Conservation (phyloP, 1,284 basidiomycete species). For the Heterobasidion parviporum region DNA sequence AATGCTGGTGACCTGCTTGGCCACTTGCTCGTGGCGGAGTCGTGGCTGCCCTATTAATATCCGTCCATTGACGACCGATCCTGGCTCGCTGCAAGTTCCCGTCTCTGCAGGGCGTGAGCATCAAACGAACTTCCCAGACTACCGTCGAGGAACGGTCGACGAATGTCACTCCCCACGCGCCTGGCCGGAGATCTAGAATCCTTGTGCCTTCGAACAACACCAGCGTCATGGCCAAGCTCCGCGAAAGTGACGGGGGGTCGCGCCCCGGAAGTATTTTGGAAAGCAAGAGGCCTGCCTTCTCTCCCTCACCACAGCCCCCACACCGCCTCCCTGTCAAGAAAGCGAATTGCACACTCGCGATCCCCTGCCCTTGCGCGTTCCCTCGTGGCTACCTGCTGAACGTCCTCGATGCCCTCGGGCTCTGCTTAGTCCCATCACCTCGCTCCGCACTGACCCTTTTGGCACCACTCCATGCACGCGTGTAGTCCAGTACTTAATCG, state of each 20-base stretch:
- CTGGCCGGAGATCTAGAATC: background rate
- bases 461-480: slow-evolving; percentile 1
- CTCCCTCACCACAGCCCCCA: background rate
- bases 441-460: background rate
- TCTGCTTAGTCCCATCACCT: background rate
- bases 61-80: background rate
- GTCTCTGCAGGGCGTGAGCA: background rate
- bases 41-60: background rate
- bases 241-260: background rate
- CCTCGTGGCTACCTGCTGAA: background rate
- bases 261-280: background rate
- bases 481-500: slow-evolving; percentile 9
- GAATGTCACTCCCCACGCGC: background rate
- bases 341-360: background rate
- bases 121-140: background rate
- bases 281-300: background rate
- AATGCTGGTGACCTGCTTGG: background rate
- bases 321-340: background rate
- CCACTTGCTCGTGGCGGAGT: background rate
- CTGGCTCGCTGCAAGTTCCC: background rate
- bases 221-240: background rate
- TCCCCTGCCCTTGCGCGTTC: background rate
- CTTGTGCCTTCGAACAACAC: background rate
- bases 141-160: background rate
- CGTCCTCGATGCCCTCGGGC: slow-evolving; percentile 1